Percentiles rank a stretch among this genome's conserved stretches.
phyloP scores from a whole-genome alignment of 805 yeast genomes.

The Schwanniomyces occidentalis region DNA sequence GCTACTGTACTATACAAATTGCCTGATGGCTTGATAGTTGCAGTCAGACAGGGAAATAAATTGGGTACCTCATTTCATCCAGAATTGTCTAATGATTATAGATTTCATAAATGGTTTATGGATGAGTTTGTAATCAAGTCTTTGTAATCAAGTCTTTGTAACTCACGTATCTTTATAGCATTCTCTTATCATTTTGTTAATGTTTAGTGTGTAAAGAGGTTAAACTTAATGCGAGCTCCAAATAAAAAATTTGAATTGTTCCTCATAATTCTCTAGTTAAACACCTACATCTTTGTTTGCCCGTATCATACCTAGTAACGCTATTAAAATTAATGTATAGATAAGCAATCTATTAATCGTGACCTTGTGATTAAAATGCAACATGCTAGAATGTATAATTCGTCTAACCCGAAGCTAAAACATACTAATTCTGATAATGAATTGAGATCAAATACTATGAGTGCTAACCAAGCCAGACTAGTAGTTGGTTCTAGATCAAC shows the following conservation, averaged over 20 bases:
- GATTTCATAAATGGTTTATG: conserved; percentile 73
- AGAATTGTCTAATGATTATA: conserved; percentile 57
- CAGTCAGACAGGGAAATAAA: conserved; percentile 66
- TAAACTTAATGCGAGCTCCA: no score
- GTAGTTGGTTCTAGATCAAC: conserved; percentile 12
- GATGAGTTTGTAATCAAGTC: conserved; percentile 48
- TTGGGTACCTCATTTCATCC: conserved; percentile 84
- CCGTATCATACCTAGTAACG: no score
- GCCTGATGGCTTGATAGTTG: conserved; percentile 53
- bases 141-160: no score
- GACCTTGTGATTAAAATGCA: no score
- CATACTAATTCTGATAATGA: background rate
- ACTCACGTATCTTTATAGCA: no score
- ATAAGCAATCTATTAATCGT: no score
- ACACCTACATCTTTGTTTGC: no score
- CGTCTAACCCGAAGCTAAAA: conserved; percentile 6
- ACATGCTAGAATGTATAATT: conserved; percentile 27
- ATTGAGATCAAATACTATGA: conserved; percentile 11
- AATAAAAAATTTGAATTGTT: no score
- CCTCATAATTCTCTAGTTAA: no score
- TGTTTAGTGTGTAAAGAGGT: no score
- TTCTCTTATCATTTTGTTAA: no score
- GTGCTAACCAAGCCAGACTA: conserved; percentile 20
- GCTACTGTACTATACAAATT: conserved; percentile 46
- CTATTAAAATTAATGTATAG: no score